Base-by-base conservation (phyloP, 1,139 yeast species). In the Pichia sp. region DNA sequence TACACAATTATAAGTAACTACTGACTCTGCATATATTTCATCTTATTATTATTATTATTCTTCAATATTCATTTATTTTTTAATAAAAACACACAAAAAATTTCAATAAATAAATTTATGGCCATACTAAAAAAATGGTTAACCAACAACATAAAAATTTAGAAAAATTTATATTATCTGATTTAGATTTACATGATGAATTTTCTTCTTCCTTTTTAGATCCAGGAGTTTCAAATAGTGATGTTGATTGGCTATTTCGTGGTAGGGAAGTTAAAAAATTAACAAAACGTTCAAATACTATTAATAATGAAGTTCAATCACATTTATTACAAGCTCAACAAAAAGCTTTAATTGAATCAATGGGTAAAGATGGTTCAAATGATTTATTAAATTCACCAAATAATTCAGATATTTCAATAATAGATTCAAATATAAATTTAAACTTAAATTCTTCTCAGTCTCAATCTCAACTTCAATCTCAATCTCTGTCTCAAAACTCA, bases 181-280 rank as follows among this genome's bases (percentile, higher is more conserved):
- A 37, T 23, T 27, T 24, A 3, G 34, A 37, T n/a, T 24, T 37
- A 6, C 32, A 31, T 9, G 45, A 42, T 8, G 36, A 25, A 8
- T 30, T 27, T 12, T 24, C 30, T n/a, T 37, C 40, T 3, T 41
- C 40, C 7, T 57, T 60, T 30, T 51, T 56, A 29, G 61, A 58
- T 29, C 63, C 64, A 12, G 86, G 86, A 4, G 86, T 80, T 6
- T 69, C 83, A 41, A 80, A 81, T 57, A 82, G 82, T 35, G 89
- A 82, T 57, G 87, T 82, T 11, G 89, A 82, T 55, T 82, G 90
- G 90, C 64, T 82, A 26, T 80, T 82, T 55, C 65, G 87, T 50
- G 86, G 82, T 26, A 78, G 76, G 56, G 75, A 78, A 26, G 63
- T 68, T 47, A 77, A 80, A 65, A 76, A 76, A 51, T 60, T 76